Evolutionary conservation across 192 early-diverging fungal species (phyloP), one percentile per base, ranked within the genome.

Genomic region (Kappamyces sp.): DNA sequence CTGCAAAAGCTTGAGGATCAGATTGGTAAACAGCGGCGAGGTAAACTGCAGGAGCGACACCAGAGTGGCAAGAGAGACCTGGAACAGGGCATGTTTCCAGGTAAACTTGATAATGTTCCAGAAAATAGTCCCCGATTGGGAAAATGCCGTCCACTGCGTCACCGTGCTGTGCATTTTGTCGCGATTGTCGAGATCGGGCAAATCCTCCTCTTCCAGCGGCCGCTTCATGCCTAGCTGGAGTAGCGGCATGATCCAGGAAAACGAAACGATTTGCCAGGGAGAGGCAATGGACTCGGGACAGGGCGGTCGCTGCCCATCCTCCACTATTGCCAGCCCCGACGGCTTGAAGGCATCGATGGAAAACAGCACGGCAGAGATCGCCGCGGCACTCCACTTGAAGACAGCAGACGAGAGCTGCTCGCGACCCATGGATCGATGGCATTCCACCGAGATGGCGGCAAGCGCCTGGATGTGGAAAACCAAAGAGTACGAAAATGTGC

Each of bases 211-310:
- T 12, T 78, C 72, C 32, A 91, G 74, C 31, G 73, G 77, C 31
- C 75, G 68, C 49, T 60, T 71, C 50, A 68, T 71, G 32, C 76
- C 86, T 5, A 71, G 68, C 9, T 68, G 62, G 47, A 92, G 66
- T 6, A 92, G 52, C 9, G 77, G 65, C 62, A 76, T 75, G 2
- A 82, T 61, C 79, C 86, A 84, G 12, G 68, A 64, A 54, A 79
- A 86, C 5, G 71, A 22, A 22, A 22, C 22, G 22, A 22, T 22
- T 22, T 22, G 22, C 22, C 22, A 22, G 22, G 22, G 22, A 22
- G 22, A 22, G 22, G 22, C 22, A 22, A 22, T 22, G 22, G 22
- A 22, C 22, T 22, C 22, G 22, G 22, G 22, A 22, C 22, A 22
- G 22, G 22, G 22, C 22, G 22, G 22, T 22, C 22, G 22, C 22